Evolutionary conservation across 257 asterid species (phyloP), one percentile per base, ranked within the genome.

Genomic region (Petunia axillaris): DNA sequence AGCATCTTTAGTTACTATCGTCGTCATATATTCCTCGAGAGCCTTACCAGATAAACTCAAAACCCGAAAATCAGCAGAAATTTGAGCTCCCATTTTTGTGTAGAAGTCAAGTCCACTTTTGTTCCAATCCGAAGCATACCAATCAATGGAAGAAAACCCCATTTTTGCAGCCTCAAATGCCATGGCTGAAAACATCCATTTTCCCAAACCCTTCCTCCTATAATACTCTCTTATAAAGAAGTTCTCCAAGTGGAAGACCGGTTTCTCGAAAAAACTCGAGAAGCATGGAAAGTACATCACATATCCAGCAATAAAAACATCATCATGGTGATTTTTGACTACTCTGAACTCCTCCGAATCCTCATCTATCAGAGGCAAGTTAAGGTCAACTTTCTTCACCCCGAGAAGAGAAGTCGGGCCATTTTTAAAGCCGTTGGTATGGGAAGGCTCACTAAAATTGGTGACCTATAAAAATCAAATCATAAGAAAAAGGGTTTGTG

Each of bases 121-220:
- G 41, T 67, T 67, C 75, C 54, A 41, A 40, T 67, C 11, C 13
- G 15, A 67, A n/a, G 53, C 54, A 15, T 6, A 3, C 54, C 54
- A 67, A 67, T 67, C 54, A 41, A 67, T 15, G 54, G 75, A 67
- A 15, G 75, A 67, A 41, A 67, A 15, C 0, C 75, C 75, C 54
- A 67, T 41, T 7, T 14, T 67, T 41, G 75, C 54, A 43, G 14
- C 75, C 39, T 67, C 6, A 3, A 4, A 41, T 0, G 54, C 75
- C 54, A 67, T 67, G 38, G 75, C n/a, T 14, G 75, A 67, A 41
- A 67, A 67, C 75, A 67, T 6, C 75, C 75, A 67, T 67, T 41
- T 67, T n/a, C 75, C 75, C 3, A 67, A 67, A 3, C 54, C 75
- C n/a, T 67, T 67, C 7, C 54, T 38, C 54, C 54, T 41, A 39